phyloP scores from a whole-genome alignment of 2,329 filamentous ascomycete species.

The Tolypocladium pustulatum region DNA sequence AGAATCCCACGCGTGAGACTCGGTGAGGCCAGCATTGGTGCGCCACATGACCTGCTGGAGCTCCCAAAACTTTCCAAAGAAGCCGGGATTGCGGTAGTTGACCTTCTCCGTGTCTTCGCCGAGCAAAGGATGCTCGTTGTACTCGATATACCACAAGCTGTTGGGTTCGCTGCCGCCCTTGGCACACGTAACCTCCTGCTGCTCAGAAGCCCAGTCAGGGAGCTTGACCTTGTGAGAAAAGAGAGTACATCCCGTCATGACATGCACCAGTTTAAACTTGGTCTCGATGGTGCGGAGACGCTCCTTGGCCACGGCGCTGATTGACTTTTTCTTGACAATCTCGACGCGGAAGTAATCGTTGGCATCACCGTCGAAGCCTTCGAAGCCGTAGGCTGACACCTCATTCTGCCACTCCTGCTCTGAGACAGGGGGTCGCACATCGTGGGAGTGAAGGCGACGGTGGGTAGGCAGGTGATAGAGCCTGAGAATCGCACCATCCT shows the following conservation, averaged over 20 bases:
- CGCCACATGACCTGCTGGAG: constrained; percentile 98
- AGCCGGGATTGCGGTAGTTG: constrained; percentile 89
- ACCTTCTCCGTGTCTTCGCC: constrained; percentile 74
- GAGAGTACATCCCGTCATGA: constrained; percentile 92
- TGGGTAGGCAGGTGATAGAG: constrained; percentile 78
- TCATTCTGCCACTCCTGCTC: constrained; percentile 94
- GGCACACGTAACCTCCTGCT: constrained; percentile 98
- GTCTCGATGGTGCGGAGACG: constrained; percentile 88
- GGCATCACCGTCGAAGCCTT: constrained; percentile 92
- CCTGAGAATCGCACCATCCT: constrained; percentile 69
- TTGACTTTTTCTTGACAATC: constrained; percentile 83
- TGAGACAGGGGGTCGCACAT: constrained; percentile 76
- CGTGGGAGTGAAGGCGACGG: constrained; percentile 90
- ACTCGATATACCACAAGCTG: constrained; percentile 94
- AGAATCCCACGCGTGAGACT: constrained; percentile 97
- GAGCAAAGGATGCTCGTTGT: constrained; percentile 74
- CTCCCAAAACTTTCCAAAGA: constrained; percentile 97
- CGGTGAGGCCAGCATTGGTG: constrained; percentile 90
- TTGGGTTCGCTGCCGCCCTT: constrained; percentile 86
- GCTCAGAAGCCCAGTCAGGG: constrained; percentile 93
- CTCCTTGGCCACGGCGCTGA: constrained; percentile 67
- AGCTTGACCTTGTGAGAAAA: constrained; percentile 99
- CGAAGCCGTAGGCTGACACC: constrained; percentile 93
- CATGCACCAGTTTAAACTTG: constrained; percentile 88
- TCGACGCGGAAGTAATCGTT: constrained; percentile 94